Conservation (phyloP, 371 early-diverging fungal genomes). For the Mucor piriformis region DNA sequence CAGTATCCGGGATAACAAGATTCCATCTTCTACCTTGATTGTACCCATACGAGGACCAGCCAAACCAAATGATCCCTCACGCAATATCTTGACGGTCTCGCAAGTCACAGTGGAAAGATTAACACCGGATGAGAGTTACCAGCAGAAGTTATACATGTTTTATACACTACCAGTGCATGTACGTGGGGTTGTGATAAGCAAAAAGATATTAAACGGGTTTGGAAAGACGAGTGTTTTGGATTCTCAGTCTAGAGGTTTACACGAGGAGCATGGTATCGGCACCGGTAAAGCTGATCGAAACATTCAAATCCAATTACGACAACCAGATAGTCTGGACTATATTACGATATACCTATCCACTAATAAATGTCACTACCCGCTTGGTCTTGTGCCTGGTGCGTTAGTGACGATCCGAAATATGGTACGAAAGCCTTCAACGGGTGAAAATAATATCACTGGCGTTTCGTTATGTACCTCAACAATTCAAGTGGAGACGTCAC, state of each 20-base stretch:
- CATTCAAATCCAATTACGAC: slow-evolving; percentile 32
- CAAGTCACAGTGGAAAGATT: too few species aligned
- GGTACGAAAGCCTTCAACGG: slow-evolving; percentile 7
- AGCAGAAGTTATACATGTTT: too few species aligned
- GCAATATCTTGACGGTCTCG: too few species aligned
- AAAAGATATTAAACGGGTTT: not conserved
- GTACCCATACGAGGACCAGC: too few species aligned
- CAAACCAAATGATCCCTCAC: too few species aligned
- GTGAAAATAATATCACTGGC: not conserved
- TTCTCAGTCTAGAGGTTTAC: not conserved
- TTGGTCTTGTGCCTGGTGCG: slow-evolving; percentile 34
- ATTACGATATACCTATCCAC: slow-evolving; percentile 34
- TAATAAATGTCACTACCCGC: slow-evolving; percentile 20
- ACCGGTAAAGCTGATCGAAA: not conserved
- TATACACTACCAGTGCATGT: not conserved
- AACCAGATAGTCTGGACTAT: slow-evolving; percentile 25
- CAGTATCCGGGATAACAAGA: too few species aligned
- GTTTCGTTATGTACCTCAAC: not conserved
- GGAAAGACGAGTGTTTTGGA: not conserved
- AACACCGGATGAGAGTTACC: too few species aligned
- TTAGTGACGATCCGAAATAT: slow-evolving; percentile 25
- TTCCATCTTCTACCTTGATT: too few species aligned
- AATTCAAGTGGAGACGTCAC: slow-evolving; percentile 1
- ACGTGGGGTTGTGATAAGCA: not conserved
- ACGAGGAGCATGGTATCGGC: not conserved